phyloP scores from a whole-genome alignment of 1,284 basidiomycete species.

The Neolentinus lepideus region DNA sequence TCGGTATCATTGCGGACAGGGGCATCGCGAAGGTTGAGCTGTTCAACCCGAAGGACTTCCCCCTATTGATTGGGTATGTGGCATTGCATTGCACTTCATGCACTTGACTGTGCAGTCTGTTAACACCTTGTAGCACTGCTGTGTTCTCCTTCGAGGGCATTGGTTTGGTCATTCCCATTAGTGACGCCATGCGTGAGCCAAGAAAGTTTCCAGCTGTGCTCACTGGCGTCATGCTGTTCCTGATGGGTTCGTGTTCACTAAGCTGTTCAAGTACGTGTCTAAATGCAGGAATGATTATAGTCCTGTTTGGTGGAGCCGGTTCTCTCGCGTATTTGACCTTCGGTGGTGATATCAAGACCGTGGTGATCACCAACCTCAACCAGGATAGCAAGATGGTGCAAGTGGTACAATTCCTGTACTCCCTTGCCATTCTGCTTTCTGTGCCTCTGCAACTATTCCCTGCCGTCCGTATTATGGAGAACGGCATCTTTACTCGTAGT shows the following conservation, averaged over 20 bases:
- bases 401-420: conserved; percentile 81
- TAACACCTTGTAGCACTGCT: conserved; percentile 59
- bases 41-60: conserved; percentile 89
- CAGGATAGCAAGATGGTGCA: conserved; percentile 85
- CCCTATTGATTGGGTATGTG: conserved; percentile 84
- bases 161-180: conserved; percentile 94
- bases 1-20: conserved; percentile 51
- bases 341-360: conserved; percentile 84
- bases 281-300: conserved; percentile 21
- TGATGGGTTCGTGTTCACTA: conserved; percentile 40
- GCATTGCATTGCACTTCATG: conserved; percentile 4
- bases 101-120: background rate
- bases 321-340: conserved; percentile 86
- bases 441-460: conserved; percentile 97
- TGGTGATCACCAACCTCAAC: conserved; percentile 93
- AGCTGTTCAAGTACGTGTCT: conserved; percentile 9
- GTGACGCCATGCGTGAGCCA: conserved; percentile 94
- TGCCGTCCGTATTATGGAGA: conserved; percentile 95
- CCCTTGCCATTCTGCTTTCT: conserved; percentile 91
- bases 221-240: conserved; percentile 85
- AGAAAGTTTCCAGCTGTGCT: conserved; percentile 87
- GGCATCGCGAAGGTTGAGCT: conserved; percentile 81
- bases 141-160: conserved; percentile 99
- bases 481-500: conserved; percentile 88
- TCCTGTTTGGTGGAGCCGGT: conserved; percentile 90